Evolutionary conservation across 495 filamentous ascomycete genomes (phyloP).

Genomic region (Pyronema omphalodes): DNA sequence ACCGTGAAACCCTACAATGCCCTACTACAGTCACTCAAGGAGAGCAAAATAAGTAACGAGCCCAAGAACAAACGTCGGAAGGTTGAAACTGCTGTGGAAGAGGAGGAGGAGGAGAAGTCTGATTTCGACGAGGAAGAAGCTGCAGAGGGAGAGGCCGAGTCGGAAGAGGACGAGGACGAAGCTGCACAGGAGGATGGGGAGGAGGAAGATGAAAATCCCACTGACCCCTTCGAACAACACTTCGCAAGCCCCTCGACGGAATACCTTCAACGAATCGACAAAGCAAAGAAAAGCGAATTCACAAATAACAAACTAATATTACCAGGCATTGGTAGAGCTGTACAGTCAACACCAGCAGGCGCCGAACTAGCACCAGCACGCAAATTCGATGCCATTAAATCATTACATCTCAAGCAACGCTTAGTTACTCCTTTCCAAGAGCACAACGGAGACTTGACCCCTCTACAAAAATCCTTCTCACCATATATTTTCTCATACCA

Average conservation of each 20-base stretch:
- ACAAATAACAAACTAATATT: conserved; percentile 28
- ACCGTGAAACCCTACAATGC: conserved; percentile 26
- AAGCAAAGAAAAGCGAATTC: conserved; percentile 38
- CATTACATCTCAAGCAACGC: conserved; percentile 45
- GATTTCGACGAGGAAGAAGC: conserved; percentile 20
- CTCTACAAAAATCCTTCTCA: conserved; percentile 26
- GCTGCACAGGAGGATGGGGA: conserved; percentile 14
- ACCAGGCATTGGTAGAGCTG: conserved; percentile 27
- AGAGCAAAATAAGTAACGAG: conserved; percentile 8
- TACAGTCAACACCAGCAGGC: conserved; percentile 11
- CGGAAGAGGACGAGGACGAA: conserved; percentile 7
- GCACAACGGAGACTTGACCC: conserved; percentile 14
- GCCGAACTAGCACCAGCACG: conserved; percentile 3
- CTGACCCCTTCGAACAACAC: conserved; percentile 65
- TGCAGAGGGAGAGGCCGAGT: conserved; percentile 22
- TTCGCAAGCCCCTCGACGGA: conserved; percentile 46
- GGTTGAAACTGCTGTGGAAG: conserved; percentile 10
- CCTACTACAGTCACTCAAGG: conserved; percentile 26
- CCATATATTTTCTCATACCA: conserved; percentile 57
- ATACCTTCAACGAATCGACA: conserved; percentile 35
- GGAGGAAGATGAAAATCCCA: conserved; percentile 34
- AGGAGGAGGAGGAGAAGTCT: conserved; percentile 5
- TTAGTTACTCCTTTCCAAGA: conserved; percentile 24
- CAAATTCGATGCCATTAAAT: conserved; percentile 11
- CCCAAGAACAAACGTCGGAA: conserved; percentile 27